These are phyloP conservation scores for Priceomyces carsonii DNA, from an alignment of 805 yeast genomes.

Conservation along the genomic window DNA sequence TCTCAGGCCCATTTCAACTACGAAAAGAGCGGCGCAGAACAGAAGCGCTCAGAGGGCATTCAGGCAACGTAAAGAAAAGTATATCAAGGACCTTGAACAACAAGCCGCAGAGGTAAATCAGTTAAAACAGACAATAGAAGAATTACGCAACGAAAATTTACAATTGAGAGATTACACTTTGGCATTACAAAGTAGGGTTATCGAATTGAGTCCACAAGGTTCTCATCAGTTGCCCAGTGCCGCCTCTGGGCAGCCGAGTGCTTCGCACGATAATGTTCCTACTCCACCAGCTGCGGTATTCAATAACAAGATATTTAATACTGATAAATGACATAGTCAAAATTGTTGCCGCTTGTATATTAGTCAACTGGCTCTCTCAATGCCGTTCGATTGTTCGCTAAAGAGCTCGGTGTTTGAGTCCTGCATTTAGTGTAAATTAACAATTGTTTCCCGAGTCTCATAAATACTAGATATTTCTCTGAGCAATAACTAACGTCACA, in stretches of 20 bases:
- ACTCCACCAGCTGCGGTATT: conserved; percentile 16
- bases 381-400: conserved; percentile 6
- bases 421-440: conserved; percentile 4
- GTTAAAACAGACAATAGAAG: conserved; percentile 65
- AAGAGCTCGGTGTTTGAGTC: no score
- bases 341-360: background rate
- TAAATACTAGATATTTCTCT: no score
- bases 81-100: conserved; percentile 76
- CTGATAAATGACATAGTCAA: conserved; percentile 7
- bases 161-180: conserved; percentile 72
- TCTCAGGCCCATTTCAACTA: conserved; percentile 50
- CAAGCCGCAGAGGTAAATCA: conserved; percentile 63
- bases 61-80: conserved; percentile 78
- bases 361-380: conserved; percentile 1
- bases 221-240: conserved; percentile 23
- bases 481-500: no score
- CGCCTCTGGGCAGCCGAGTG: conserved; percentile 4
- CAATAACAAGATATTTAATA: conserved; percentile 10
- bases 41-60: conserved; percentile 91
- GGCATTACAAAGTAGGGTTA: conserved; percentile 65
- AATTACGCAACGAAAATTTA: conserved; percentile 67
- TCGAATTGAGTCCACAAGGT: conserved; percentile 41
- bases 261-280: conserved; percentile 12
- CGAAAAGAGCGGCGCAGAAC: conserved; percentile 91
- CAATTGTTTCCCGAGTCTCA: no score